phyloP scores from a whole-genome alignment of 2,329 filamentous ascomycete species.

The Aspergillus eucalypticola region DNA sequence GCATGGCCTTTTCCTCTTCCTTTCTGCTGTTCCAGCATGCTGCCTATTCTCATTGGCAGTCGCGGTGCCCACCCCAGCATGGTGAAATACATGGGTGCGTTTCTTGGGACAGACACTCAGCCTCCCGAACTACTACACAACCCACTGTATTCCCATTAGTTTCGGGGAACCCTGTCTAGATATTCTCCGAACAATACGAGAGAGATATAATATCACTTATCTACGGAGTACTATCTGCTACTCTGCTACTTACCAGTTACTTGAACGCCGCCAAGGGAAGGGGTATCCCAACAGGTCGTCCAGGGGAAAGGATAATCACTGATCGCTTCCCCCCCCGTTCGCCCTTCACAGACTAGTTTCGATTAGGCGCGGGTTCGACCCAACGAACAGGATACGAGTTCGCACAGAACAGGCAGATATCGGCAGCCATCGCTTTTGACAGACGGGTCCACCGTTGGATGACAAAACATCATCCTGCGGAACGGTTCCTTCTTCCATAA shows the following conservation, averaged over 20 bases:
- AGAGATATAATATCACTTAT: too few relatives aligned
- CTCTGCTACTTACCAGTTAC: too few relatives aligned
- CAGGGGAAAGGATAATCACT: not conserved
- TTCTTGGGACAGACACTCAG: not conserved
- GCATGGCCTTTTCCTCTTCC: not conserved
- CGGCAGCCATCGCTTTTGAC: not conserved
- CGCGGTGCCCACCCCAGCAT: constrained; percentile 7
- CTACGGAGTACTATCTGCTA: too few relatives aligned
- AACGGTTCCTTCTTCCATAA: not conserved
- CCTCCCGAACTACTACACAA: not conserved
- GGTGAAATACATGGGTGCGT: not conserved
- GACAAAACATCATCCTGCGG: not conserved
- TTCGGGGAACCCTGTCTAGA: not conserved
- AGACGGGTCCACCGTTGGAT: not conserved
- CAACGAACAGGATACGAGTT: not conserved
- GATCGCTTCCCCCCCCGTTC: not conserved
- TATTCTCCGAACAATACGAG: not conserved
- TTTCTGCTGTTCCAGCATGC: not conserved
- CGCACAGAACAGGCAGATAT: constrained; percentile 2
- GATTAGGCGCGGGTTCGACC: not conserved
- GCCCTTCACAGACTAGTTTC: not conserved
- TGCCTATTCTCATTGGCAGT: constrained; percentile 8
- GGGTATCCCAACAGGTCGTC: not conserved
- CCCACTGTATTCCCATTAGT: not conserved
- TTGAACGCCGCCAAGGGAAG: not conserved